phyloP scores from a whole-genome alignment of 108 stramenopile genomes.

The Skeletonema costatum region DNA sequence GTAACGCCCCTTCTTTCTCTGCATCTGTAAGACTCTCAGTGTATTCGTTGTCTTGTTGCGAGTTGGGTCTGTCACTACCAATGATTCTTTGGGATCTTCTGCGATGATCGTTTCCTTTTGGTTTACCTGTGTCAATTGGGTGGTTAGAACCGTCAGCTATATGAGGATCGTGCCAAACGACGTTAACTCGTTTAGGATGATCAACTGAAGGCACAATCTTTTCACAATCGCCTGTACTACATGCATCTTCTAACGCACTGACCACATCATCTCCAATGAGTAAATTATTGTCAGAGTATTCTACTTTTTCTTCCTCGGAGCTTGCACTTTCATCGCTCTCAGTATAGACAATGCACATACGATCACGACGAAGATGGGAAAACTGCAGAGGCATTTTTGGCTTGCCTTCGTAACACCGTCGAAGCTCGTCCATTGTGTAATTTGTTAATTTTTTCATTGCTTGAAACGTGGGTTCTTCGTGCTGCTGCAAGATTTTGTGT shows the following conservation, averaged over 20 bases:
- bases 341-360: conserved; percentile 11
- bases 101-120: not conserved
- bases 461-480: not conserved
- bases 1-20: conserved; percentile 44
- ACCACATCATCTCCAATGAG: not conserved
- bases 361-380: not conserved
- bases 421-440: conserved; percentile 21
- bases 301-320: not conserved
- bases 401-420: conserved; percentile 33
- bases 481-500: not conserved
- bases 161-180: conserved; percentile 42
- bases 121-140: not conserved
- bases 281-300: not conserved
- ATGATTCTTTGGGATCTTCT: conserved; percentile 5
- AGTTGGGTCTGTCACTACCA: not conserved
- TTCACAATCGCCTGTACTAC: not conserved
- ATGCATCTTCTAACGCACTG: not conserved
- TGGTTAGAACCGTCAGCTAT: conserved; percentile 12
- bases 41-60: conserved; percentile 1
- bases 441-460: not conserved
- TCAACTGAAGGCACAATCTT: not conserved
- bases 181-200: conserved; percentile 22
- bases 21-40: conserved; percentile 15
- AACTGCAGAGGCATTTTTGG: not conserved
- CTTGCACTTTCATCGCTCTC: not conserved